Evolutionary conservation across 73 alveolate genomes (phyloP).

Genomic region (Paramecium octaurelia): DNA sequence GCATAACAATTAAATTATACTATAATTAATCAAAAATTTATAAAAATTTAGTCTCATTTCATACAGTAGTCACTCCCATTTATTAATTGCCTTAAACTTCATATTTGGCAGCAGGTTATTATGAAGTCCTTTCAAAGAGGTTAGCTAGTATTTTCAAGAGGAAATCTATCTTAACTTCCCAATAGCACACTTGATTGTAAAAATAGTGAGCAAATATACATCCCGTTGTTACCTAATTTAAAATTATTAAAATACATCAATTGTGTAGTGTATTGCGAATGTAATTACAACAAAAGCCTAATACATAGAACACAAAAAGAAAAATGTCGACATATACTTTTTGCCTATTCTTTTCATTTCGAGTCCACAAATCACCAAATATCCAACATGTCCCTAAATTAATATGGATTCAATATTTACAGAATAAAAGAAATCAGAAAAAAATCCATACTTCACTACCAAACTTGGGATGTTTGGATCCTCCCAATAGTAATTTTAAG

Average conservation of each 20-base stretch:
- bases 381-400: not conserved
- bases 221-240: not conserved
- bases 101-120: not conserved
- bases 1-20: constrained; percentile 51
- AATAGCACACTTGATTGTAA: not conserved
- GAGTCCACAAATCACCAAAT: not conserved
- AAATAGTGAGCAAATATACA: not conserved
- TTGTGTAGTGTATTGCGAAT: not conserved
- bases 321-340: not conserved
- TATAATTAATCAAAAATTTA: constrained; percentile 49
- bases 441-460: not conserved
- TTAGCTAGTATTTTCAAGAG: not conserved
- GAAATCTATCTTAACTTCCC: not conserved
- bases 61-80: not conserved
- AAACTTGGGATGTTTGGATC: not conserved
- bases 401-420: not conserved
- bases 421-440: not conserved
- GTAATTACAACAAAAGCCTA: constrained; percentile 1
- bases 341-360: not conserved
- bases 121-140: not conserved
- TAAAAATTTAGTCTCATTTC: not conserved
- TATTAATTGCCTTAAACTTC: not conserved
- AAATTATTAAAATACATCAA: not conserved
- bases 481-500: not conserved
- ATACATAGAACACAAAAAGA: not conserved